Conservation (phyloP, 441 rosid species). For the Francoa sonchifolia region DNA sequence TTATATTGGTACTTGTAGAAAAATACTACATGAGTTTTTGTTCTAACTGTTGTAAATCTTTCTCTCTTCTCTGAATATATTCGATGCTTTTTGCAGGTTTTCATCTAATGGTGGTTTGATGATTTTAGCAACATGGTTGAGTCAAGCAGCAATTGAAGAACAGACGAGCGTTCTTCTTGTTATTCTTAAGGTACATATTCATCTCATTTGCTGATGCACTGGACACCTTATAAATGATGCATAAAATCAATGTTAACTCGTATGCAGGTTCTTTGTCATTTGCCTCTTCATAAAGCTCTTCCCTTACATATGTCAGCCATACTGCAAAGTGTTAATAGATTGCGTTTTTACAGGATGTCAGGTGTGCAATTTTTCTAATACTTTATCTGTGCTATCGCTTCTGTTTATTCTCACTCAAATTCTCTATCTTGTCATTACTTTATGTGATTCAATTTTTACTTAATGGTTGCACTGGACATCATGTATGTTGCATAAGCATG, state of each 20-base stretch:
- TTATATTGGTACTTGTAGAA: constrained; percentile 46
- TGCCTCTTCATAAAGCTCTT: constrained; percentile 81
- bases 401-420: constrained; percentile 1
- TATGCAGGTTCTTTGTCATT: constrained; percentile 74
- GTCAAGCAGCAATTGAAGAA: constrained; percentile 80
- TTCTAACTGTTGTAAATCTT: constrained; percentile 5
- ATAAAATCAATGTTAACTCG: no score
- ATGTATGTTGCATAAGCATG: constrained; percentile 3
- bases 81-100: constrained; percentile 68
- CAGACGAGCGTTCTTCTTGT: constrained; percentile 67
- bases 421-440: no score
- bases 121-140: constrained; percentile 91
- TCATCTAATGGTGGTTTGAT: constrained; percentile 79
- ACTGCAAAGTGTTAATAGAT: constrained; percentile 74
- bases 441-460: constrained; percentile 3
- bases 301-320: constrained; percentile 90
- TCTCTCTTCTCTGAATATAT: constrained; percentile 4
- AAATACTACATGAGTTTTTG: constrained; percentile 10
- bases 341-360: constrained; percentile 70
- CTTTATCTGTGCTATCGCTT: not conserved
- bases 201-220: no score
- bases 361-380: constrained; percentile 40
- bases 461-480: not conserved
- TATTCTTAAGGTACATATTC: constrained; percentile 46
- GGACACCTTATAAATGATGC: no score